Percentiles rank a stretch among this genome's conserved stretches.
Conservation (phyloP, 129 eudicot genomes). For the Pseudognaphalium luteoalbum region DNA sequence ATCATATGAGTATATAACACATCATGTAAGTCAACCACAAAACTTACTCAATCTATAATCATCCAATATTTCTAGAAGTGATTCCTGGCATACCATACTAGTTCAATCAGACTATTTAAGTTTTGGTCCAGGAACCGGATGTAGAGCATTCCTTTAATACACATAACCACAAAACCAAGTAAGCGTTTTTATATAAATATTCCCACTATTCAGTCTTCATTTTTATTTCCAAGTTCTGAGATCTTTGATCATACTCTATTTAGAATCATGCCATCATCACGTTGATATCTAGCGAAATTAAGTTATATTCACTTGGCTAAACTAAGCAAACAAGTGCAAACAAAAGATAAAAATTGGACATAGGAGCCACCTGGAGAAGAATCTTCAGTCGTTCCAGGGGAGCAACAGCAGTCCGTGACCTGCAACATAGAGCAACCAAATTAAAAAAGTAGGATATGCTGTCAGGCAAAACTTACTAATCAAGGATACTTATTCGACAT, state of each 20-base stretch:
- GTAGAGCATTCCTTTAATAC: not conserved
- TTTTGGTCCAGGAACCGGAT: not conserved
- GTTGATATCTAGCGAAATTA: slow-evolving; percentile 8
- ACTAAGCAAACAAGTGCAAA: slow-evolving; percentile 13
- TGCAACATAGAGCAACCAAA: slow-evolving; percentile 37
- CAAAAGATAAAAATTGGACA: slow-evolving; percentile 1
- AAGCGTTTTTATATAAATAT: not conserved
- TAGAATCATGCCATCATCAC: not conserved
- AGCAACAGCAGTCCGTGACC: slow-evolving; percentile 99
- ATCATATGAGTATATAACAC: not conserved
- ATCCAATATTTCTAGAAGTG: not conserved
- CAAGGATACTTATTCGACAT: not conserved
- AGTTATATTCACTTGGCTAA: slow-evolving; percentile 1
- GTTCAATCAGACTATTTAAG: not conserved
- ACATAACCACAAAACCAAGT: slow-evolving; percentile 3
- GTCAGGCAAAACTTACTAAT: not conserved
- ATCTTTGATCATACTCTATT: slow-evolving; percentile 11
- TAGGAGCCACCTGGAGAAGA: slow-evolving; percentile 67
- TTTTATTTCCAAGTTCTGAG: not conserved
- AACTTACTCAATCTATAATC: slow-evolving; percentile 1
- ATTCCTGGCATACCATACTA: not conserved
- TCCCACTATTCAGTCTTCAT: not conserved
- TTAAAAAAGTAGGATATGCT: not conserved
- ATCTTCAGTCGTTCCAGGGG: slow-evolving; percentile 93
- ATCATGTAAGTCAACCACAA: not conserved